Conservation (phyloP, 768 basidiomycete species). For the Trametes elegans region DNA sequence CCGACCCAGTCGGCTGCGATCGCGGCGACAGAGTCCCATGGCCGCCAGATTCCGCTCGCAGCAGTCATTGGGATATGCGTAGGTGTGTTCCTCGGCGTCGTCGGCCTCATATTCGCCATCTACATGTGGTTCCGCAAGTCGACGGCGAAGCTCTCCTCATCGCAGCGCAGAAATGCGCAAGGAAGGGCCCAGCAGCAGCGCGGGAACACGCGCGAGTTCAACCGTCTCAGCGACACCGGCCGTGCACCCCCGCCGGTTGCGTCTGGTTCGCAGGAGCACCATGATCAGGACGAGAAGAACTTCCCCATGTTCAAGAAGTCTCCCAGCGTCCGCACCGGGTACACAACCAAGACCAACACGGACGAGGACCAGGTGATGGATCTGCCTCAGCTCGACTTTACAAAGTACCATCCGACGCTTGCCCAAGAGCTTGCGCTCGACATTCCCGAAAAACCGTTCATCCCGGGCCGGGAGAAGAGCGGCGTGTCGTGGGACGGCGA, state of each 20-base stretch:
- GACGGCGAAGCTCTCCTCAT: slow-evolving; percentile 32
- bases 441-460: slow-evolving; percentile 42
- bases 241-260: slow-evolving; percentile 33
- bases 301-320: slow-evolving; percentile 51
- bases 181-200: slow-evolving; percentile 44
- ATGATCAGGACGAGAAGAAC: slow-evolving; percentile 29
- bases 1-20: slow-evolving; percentile 12
- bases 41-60: slow-evolving; percentile 29
- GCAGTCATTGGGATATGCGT: slow-evolving; percentile 65
- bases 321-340: slow-evolving; percentile 52
- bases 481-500: slow-evolving; percentile 51
- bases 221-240: slow-evolving; percentile 53
- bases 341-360: slow-evolving; percentile 43
- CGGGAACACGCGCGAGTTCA: slow-evolving; percentile 51
- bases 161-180: slow-evolving; percentile 31
- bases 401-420: slow-evolving; percentile 53
- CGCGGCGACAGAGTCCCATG: slow-evolving; percentile 1
- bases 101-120: slow-evolving; percentile 48
- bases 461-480: slow-evolving; percentile 40
- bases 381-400: slow-evolving; percentile 41
- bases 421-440: slow-evolving; percentile 50
- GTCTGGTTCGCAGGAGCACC: slow-evolving; percentile 11
- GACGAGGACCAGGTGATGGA: slow-evolving; percentile 31
- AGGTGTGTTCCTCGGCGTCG: slow-evolving; percentile 53
- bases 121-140: slow-evolving; percentile 56